Percentiles rank a stretch among this genome's conserved stretches.
Evolutionary conservation across 1,139 yeast genomes (phyloP).

Genomic region (Citeromyces siamensis): DNA sequence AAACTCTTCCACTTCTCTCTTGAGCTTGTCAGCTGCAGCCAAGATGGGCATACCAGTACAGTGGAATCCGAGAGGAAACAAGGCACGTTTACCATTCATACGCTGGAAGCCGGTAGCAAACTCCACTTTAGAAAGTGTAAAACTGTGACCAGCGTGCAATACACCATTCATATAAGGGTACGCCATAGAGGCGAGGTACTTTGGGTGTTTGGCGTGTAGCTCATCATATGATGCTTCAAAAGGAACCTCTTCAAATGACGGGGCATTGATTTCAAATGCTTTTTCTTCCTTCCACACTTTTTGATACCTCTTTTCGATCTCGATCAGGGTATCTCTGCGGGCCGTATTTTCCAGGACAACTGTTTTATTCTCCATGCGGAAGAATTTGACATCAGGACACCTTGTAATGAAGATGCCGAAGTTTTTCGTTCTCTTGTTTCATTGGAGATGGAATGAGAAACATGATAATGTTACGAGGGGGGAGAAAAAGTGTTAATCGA

Average conservation of each 20-base stretch:
- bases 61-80: conserved; percentile 96
- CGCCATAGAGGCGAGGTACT: conserved; percentile 90
- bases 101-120: conserved; percentile 91
- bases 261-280: conserved; percentile 81
- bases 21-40: conserved; percentile 92
- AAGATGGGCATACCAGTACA: conserved; percentile 99
- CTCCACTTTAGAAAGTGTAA: conserved; percentile 91
- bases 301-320: conserved; percentile 84
- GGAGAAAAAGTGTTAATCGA: too few species aligned
- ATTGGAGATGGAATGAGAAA: too few species aligned
- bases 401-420: too few species aligned
- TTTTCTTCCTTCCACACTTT: conserved; percentile 78
- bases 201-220: conserved; percentile 71
- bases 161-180: conserved; percentile 99
- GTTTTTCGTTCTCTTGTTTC: too few species aligned
- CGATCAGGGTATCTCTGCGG: conserved; percentile 90
- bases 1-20: conserved; percentile 84
- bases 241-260: conserved; percentile 53
- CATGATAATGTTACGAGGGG: too few species aligned
- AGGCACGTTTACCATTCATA: conserved; percentile 85
- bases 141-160: conserved; percentile 94
- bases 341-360: conserved; percentile 32
- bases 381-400: conserved; percentile 2
- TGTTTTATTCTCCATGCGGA: neutral
- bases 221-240: conserved; percentile 40